Conservation (phyloP, 2,329 filamentous ascomycete genomes). For the Colletotrichum coccodes region DNA sequence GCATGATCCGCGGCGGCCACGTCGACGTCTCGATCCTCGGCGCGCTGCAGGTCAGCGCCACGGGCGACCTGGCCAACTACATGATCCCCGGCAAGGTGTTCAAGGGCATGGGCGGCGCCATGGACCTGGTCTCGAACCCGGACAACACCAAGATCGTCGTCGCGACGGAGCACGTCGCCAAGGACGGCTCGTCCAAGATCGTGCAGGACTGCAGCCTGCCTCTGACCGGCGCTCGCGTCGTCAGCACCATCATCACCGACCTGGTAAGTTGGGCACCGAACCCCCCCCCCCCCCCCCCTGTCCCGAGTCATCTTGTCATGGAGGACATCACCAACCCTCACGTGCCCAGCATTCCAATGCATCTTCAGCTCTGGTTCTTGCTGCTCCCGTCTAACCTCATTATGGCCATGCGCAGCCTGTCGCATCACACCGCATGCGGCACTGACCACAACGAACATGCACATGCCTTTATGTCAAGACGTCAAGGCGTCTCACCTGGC, state of each 20-base stretch:
- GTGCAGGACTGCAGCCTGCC: constrained; percentile 72
- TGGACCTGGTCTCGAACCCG: constrained; percentile 79
- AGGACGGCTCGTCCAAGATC: constrained; percentile 75
- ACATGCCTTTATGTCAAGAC: neutral
- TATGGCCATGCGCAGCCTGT: neutral
- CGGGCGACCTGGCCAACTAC: constrained; percentile 86
- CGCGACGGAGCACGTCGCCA: constrained; percentile 75
- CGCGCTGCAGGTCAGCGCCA: constrained; percentile 81
- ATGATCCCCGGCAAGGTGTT: constrained; percentile 90
- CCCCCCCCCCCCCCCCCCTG: no score
- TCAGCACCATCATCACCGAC: constrained; percentile 79
- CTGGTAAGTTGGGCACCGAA: constrained; percentile 60
- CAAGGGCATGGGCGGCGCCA: constrained; percentile 87
- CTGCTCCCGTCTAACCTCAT: neutral
- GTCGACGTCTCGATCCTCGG: constrained; percentile 87
- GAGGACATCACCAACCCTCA: neutral
- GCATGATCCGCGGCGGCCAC: constrained; percentile 87
- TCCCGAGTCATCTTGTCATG: neutral
- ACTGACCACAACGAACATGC: neutral
- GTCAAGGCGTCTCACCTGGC: constrained; percentile 1
- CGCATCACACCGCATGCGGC: neutral
- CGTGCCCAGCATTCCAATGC: neutral
- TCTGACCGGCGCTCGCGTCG: constrained; percentile 72
- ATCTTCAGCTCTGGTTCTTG: neutral
- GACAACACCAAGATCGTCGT: constrained; percentile 79